Conservation (phyloP, 192 early-diverging fungal species). For the Mortierella antarctica region DNA sequence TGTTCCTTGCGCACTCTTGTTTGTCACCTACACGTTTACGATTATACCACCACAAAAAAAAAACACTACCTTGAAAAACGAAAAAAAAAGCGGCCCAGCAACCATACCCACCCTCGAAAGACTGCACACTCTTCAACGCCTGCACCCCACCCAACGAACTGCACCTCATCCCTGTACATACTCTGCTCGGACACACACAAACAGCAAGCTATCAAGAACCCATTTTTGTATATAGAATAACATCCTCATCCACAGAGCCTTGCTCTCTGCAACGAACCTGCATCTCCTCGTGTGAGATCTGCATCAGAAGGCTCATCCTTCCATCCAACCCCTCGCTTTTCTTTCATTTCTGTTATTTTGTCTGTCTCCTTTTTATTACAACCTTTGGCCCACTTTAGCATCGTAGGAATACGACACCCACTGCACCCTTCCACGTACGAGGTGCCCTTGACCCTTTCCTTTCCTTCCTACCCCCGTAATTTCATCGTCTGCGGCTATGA, state of each 20-base stretch:
- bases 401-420: too few species aligned
- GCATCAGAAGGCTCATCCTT: neutral
- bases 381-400: neutral
- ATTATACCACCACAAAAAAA: conserved; percentile 8
- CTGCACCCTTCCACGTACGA: conserved; percentile 1
- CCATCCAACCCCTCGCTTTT: neutral
- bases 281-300: neutral
- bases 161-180: conserved; percentile 4
- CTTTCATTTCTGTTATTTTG: neutral
- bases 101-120: neutral
- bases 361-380: conserved; percentile 10
- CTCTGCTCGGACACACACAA: neutral
- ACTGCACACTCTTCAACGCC: neutral
- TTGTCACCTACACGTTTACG: neutral
- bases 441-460: neutral
- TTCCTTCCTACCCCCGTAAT: neutral
- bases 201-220: conserved; percentile 1
- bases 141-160: neutral
- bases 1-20: neutral
- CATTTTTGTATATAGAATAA: conserved; percentile 3
- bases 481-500: conserved; percentile 31
- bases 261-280: too few species aligned
- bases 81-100: neutral
- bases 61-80: neutral
- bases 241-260: neutral